These are phyloP conservation scores for Thelonectria blattea DNA, from an alignment of 2,329 filamentous ascomycete genomes.

Conservation along the genomic window DNA sequence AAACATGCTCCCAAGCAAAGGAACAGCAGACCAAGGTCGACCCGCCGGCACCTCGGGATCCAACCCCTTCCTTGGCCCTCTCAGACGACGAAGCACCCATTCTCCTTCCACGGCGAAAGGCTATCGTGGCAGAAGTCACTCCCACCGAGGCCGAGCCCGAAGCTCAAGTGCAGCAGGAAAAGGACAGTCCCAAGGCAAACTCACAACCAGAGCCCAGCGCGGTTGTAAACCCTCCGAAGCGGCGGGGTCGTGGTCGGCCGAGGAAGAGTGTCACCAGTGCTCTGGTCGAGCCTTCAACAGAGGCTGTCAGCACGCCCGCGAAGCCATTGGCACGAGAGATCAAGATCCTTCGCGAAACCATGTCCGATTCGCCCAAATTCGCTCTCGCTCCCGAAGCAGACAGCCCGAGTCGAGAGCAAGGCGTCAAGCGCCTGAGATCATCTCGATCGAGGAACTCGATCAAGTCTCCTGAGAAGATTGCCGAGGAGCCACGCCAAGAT, in stretches of 20 bases:
- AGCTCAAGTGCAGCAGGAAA: background rate
- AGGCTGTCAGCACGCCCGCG: background rate
- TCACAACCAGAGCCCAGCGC: background rate
- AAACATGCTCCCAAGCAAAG: conserved; percentile 13
- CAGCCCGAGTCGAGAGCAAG: background rate
- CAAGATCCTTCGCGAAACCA: conserved; percentile 26
- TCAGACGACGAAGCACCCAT: conserved; percentile 47
- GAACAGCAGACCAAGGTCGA: background rate
- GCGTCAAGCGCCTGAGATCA: background rate
- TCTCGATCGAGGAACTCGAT: background rate
- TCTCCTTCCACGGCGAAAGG: conserved; percentile 25
- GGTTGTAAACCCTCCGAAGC: background rate
- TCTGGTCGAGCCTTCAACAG: background rate
- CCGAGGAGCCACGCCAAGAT: background rate
- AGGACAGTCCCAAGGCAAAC: background rate
- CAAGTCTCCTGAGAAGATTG: background rate
- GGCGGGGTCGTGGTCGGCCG: conserved; percentile 14
- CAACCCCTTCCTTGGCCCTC: conserved; percentile 33
- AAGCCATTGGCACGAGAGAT: conserved; percentile 17
- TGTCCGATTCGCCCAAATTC: conserved; percentile 2
- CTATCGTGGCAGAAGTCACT: background rate
- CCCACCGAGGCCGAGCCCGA: background rate
- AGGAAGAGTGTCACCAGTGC: conserved; percentile 8
- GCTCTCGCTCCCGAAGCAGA: background rate
- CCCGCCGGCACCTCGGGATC: background rate